Conservation (phyloP, 1,284 basidiomycete genomes). For the Trametes hirsuta region DNA sequence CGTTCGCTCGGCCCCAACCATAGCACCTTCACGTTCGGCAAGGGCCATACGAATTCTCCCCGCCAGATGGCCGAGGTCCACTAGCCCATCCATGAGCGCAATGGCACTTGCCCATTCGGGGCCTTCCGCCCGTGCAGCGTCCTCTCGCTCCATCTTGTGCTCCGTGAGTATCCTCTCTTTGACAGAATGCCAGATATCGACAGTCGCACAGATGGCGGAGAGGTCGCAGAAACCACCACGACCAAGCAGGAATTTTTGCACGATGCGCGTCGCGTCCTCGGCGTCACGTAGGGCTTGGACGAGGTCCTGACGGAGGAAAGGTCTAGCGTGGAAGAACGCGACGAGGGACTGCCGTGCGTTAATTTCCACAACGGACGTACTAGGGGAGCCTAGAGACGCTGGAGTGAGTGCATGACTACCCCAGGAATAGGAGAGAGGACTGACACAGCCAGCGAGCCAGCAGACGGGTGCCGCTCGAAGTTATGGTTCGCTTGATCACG, state of each 20-base stretch:
- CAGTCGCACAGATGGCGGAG: constrained; percentile 61
- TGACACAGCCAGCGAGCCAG: constrained; percentile 78
- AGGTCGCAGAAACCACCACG: constrained; percentile 74
- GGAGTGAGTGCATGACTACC: not conserved
- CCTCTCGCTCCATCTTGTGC: constrained; percentile 50
- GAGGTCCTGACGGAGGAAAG: constrained; percentile 74
- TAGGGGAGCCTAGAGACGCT: constrained; percentile 72
- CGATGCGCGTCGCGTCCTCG: constrained; percentile 78
- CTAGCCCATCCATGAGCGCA: constrained; percentile 58
- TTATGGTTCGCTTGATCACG: constrained; percentile 79
- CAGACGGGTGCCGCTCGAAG: constrained; percentile 80
- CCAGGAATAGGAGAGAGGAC: constrained; percentile 28
- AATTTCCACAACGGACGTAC: constrained; percentile 76
- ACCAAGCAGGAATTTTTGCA: constrained; percentile 78
- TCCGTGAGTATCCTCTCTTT: constrained; percentile 56
- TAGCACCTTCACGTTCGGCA: constrained; percentile 34
- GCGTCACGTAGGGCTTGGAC: constrained; percentile 57
- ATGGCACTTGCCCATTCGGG: constrained; percentile 61
- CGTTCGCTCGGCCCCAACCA: constrained; percentile 22
- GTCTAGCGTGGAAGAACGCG: constrained; percentile 68
- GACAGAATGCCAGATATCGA: constrained; percentile 60
- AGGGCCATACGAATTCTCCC: constrained; percentile 63
- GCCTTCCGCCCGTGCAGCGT: constrained; percentile 35
- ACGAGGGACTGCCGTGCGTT: constrained; percentile 79
- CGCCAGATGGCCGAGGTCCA: constrained; percentile 59